Conservation (phyloP, 2,329 filamentous ascomycete species). For the Calonectria hawksworthii region DNA sequence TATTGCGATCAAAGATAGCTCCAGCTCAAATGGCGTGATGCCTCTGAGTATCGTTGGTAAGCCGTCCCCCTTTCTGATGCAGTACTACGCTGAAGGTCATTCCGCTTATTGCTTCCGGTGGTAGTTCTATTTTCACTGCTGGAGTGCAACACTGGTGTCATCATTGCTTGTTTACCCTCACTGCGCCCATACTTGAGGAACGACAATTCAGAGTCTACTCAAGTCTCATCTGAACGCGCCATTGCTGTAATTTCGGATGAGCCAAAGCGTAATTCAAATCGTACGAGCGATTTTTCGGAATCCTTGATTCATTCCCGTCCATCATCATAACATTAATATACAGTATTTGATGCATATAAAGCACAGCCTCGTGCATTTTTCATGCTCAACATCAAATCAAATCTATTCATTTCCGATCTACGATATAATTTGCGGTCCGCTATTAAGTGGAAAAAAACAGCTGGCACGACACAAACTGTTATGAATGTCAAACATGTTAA, state of each 20-base stretch:
- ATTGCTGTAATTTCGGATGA: background rate
- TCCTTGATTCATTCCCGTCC: background rate
- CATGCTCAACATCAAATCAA: no score
- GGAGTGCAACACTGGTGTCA: background rate
- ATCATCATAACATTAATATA: background rate
- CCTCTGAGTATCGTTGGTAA: background rate
- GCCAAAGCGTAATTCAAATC: background rate
- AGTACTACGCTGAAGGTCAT: background rate
- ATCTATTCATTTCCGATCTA: no score
- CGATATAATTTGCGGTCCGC: no score
- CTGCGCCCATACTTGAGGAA: background rate
- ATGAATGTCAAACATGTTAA: no score
- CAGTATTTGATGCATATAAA: no score
- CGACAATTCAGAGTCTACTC: background rate
- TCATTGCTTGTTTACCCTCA: background rate
- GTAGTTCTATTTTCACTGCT: background rate
- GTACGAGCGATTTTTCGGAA: background rate
- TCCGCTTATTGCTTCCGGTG: background rate
- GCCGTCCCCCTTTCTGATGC: background rate
- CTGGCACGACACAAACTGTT: no score
- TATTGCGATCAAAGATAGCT: background rate
- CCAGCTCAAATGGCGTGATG: background rate
- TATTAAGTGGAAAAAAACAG: no score
- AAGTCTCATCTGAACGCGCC: background rate
- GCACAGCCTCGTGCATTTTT: no score